Evolutionary conservation across 1,284 basidiomycete genomes (phyloP).

Genomic region (Trichosporon sp.): DNA sequence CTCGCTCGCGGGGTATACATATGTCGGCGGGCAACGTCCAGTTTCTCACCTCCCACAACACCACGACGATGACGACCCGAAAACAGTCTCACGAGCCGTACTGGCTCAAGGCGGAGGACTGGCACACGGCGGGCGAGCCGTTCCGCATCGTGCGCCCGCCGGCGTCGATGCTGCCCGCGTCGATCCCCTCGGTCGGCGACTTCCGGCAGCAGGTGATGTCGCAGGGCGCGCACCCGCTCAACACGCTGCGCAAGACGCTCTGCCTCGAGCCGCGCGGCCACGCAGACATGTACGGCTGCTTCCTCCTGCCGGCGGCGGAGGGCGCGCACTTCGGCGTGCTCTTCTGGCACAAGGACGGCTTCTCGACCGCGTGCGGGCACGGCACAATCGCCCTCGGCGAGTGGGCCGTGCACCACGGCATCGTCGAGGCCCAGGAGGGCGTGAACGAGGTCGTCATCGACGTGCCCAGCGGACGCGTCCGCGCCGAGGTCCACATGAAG

Average conservation of each 20-base stretch:
- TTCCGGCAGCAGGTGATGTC: slow-evolving; percentile 12
- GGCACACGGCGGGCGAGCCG: slow-evolving; percentile 30
- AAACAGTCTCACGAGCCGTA: neutral
- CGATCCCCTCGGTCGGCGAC: slow-evolving; percentile 10
- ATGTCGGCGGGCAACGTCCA: slow-evolving; percentile 16
- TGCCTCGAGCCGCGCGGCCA: slow-evolving; percentile 52
- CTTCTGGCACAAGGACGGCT: slow-evolving; percentile 56
- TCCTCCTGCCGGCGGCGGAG: slow-evolving; percentile 46
- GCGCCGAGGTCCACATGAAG: slow-evolving; percentile 4
- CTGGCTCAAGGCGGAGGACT: slow-evolving; percentile 25
- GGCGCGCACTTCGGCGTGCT: slow-evolving; percentile 53
- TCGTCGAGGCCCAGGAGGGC: slow-evolving; percentile 10
- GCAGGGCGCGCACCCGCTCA: slow-evolving; percentile 17
- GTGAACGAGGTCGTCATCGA: slow-evolving; percentile 18
- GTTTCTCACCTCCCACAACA: neutral
- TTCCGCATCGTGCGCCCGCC: slow-evolving; percentile 25
- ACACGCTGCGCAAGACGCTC: slow-evolving; percentile 19
- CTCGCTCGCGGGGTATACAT: too few relatives aligned
- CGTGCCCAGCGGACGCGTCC: slow-evolving; percentile 19
- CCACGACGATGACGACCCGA: neutral
- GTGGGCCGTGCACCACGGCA: slow-evolving; percentile 47
- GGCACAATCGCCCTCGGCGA: slow-evolving; percentile 54
- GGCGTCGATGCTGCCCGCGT: slow-evolving; percentile 1
- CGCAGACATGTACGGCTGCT: slow-evolving; percentile 54
- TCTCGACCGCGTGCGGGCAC: slow-evolving; percentile 55